Evolutionary conservation across 352 stramenopile genomes (phyloP), one percentile per base, ranked within the genome.

Genomic region (Phytophthora fragariaefolia): DNA sequence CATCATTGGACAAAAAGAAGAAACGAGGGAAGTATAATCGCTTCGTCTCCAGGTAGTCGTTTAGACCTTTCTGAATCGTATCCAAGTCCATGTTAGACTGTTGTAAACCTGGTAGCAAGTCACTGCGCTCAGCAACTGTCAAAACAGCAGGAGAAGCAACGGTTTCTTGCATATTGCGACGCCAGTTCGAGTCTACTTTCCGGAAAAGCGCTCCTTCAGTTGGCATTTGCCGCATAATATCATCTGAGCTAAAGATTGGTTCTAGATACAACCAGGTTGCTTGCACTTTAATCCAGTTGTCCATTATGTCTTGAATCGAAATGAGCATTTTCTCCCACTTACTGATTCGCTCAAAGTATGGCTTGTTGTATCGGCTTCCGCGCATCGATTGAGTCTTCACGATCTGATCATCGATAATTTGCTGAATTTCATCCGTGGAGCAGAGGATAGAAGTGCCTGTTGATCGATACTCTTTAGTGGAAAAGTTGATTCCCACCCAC

Each of bases 311-410:
- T 63, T 98, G 90, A 18, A 98, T 82, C n/a, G 79, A 82, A 23
- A 90, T 89, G 8, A 98, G 75, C 62, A 95, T 92, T 36, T 96
- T 91, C 65, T 98, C 93, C 93, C 93, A 98, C 46, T 76, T 77
- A 45, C 73, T 80, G 38, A 97, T 96, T 12, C 89, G 75, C 43
- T 94, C 79, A 57, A 98, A 83, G 70, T 98, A 97, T 7, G 93
- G 90, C 30, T 97, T 93, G 69, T 98, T 98, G 72, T 97, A 98
- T 2, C 91, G 89, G 57, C 83, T 96, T 2, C 94, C 93, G 26
- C 92, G 85, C 93, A 98, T 98, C 17, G 94, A 98, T 74, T 98
- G 93, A 0, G 92, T 98, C 76, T 98, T 98, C 23, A 98, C 92
- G 42, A 98, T 97, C 74, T 98, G 95, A 69, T 98, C 95, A 52